These are phyloP conservation scores for Venustampulla echinocandica DNA, from an alignment of 495 filamentous ascomycete genomes.

Conservation along the genomic window DNA sequence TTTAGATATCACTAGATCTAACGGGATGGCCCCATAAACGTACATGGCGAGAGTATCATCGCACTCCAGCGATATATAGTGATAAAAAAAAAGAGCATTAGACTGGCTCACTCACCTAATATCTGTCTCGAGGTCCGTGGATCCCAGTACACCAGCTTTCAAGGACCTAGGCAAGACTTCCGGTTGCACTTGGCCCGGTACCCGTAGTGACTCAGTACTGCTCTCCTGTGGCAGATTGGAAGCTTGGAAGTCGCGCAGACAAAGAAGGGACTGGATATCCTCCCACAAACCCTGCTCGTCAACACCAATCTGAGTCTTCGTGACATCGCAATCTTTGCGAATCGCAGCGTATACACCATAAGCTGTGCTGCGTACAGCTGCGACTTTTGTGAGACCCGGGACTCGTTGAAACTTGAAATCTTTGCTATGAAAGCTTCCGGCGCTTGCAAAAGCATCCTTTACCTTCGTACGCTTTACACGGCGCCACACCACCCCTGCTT, in stretches of 20 bases:
- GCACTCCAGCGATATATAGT: too few species aligned
- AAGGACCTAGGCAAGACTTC: conserved; percentile 13
- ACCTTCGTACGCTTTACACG: conserved; percentile 71
- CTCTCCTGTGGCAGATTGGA: conserved; percentile 19
- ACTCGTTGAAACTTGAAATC: conserved; percentile 92
- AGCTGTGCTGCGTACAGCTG: conserved; percentile 73
- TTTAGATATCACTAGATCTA: too few species aligned
- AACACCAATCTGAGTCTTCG: conserved; percentile 62
- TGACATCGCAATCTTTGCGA: conserved; percentile 76
- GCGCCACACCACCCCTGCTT: conserved; percentile 86
- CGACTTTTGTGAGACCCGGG: conserved; percentile 73
- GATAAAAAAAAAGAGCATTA: too few species aligned
- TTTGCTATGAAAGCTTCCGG: conserved; percentile 49
- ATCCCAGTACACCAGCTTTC: conserved; percentile 21
- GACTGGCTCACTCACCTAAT: conserved; percentile 5
- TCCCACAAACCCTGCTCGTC: conserved; percentile 59
- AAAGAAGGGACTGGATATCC: conserved; percentile 61
- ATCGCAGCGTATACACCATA: conserved; percentile 86
- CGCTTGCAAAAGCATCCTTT: conserved; percentile 54
- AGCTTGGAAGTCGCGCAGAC: conserved; percentile 42
- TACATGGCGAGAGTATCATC: too few species aligned
- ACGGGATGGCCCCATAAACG: too few species aligned
- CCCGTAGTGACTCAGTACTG: conserved; percentile 7
- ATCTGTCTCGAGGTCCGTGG: conserved; percentile 19
- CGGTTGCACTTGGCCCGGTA: conserved; percentile 13